A percentile compares a stretch with the other conserved stretches of the same genome.
Evolutionary conservation across 2,329 filamentous ascomycete genomes (phyloP).

Genomic region (Sporothrix brunneoviolacea): DNA sequence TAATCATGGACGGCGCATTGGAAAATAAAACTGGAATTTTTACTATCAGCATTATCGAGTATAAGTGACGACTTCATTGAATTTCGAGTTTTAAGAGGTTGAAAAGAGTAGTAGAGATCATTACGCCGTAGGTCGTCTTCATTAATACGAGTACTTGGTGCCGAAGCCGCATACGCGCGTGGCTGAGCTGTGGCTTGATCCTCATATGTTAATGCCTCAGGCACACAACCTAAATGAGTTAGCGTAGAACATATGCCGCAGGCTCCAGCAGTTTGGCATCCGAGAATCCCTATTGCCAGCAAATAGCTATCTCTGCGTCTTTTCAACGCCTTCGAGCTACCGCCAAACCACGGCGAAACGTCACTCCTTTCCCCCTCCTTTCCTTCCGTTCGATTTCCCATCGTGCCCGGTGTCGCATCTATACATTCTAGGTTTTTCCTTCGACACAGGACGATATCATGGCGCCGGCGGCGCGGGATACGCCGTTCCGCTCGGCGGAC

Average conservation of each 20-base stretch:
- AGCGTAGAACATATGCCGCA: slow-evolving; percentile 18
- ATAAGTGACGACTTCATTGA: too few relatives aligned
- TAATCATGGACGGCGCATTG: slow-evolving; percentile 1
- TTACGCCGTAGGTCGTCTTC: too few relatives aligned
- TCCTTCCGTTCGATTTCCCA: neutral
- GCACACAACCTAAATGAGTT: too few relatives aligned
- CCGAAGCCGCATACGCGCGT: too few relatives aligned
- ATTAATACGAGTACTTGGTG: too few relatives aligned
- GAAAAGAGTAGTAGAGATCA: neutral
- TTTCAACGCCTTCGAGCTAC: slow-evolving; percentile 11
- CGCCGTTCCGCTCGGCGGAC: slow-evolving; percentile 98
- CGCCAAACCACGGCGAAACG: slow-evolving; percentile 12
- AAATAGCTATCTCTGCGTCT: slow-evolving; percentile 13
- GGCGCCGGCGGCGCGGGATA: slow-evolving; percentile 67
- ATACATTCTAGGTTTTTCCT: neutral
- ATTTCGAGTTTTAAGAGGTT: too few relatives aligned
- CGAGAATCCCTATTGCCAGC: slow-evolving; percentile 3
- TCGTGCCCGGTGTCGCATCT: neutral
- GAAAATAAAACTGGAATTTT: neutral
- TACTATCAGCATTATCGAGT: neutral
- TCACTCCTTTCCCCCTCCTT: slow-evolving; percentile 7
- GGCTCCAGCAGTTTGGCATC: slow-evolving; percentile 7
- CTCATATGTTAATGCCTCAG: too few relatives aligned
- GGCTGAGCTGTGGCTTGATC: neutral
- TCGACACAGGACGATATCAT: slow-evolving; percentile 36